Evolutionary conservation across 2,329 filamentous ascomycete species (phyloP).

Genomic region (Fusarium acutatum): DNA sequence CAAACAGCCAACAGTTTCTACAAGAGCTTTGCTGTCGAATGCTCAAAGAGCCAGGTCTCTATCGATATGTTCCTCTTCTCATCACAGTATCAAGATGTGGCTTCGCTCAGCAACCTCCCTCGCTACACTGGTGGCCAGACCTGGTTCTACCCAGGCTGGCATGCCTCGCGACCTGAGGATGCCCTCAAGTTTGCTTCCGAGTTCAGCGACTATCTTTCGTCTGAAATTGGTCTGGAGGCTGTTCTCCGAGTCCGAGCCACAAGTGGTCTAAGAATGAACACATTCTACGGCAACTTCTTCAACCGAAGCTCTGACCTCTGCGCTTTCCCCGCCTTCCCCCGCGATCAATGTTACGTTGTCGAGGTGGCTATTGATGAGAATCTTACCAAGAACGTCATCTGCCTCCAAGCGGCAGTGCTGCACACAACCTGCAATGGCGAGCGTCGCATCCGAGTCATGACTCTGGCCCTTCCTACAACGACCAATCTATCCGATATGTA

Average conservation of each 20-base stretch:
- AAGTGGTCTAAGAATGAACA: slow-evolving; percentile 93
- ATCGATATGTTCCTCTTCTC: slow-evolving; percentile 99
- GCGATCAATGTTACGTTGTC: slow-evolving; percentile 96
- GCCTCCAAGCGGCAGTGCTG: slow-evolving; percentile 91
- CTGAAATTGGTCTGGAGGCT: slow-evolving; percentile 94
- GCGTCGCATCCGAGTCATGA: slow-evolving; percentile 92
- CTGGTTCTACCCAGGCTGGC: slow-evolving; percentile 98
- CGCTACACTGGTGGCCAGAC: slow-evolving; percentile 97
- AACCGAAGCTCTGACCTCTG: slow-evolving; percentile 97
- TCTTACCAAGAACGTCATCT: slow-evolving; percentile 89
- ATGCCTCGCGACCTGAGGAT: slow-evolving; percentile 90
- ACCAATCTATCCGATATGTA: slow-evolving; percentile 91
- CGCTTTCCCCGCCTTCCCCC: slow-evolving; percentile 96
- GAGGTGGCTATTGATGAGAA: slow-evolving; percentile 98
- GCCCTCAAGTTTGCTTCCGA: slow-evolving; percentile 98
- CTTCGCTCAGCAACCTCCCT: slow-evolving; percentile 92
- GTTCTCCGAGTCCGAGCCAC: slow-evolving; percentile 95
- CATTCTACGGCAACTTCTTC: slow-evolving; percentile 99
- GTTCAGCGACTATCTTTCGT: slow-evolving; percentile 95
- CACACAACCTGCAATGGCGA: slow-evolving; percentile 99
- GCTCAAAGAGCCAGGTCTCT: slow-evolving; percentile 97
- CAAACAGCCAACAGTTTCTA: slow-evolving; percentile 97
- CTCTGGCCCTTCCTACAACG: slow-evolving; percentile 90
- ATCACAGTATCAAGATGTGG: slow-evolving; percentile 96
- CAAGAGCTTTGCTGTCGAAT: slow-evolving; percentile 98